Percentiles rank a stretch among this genome's conserved stretches.
These are phyloP conservation scores for Puccinia polysora DNA, from an alignment of 1,284 basidiomycete genomes.

Conservation along the genomic window DNA sequence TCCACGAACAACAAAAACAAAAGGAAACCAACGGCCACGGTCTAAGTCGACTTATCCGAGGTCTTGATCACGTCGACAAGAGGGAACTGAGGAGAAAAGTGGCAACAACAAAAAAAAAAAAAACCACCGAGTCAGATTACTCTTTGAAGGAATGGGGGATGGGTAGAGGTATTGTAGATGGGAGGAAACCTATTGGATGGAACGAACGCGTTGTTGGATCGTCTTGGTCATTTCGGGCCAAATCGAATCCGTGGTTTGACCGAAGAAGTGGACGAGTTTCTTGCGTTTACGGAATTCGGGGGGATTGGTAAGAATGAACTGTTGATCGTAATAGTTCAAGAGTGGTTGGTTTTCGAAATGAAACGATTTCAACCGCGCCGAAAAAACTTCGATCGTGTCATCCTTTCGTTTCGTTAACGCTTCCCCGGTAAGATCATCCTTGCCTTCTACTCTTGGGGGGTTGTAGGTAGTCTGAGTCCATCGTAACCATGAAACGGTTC, in stretches of 20 bases:
- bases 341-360: constrained; percentile 84
- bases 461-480: constrained; percentile 60
- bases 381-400: constrained; percentile 82
- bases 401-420: constrained; percentile 81
- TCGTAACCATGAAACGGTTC: neutral
- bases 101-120: neutral
- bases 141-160: too few relatives aligned
- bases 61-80: too few relatives aligned
- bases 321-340: constrained; percentile 67
- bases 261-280: constrained; percentile 68
- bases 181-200: neutral
- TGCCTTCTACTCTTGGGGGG: constrained; percentile 75
- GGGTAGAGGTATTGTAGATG: too few relatives aligned
- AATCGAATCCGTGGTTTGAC: constrained; percentile 83
- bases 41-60: too few relatives aligned
- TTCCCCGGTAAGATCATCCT: constrained; percentile 90
- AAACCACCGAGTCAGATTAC: too few relatives aligned
- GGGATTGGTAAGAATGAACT: constrained; percentile 53
- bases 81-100: neutral
- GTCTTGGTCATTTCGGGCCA: constrained; percentile 71
- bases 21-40: too few relatives aligned
- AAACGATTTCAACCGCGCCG: constrained; percentile 72
- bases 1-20: too few relatives aligned
- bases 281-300: constrained; percentile 13
- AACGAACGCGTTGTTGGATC: constrained; percentile 51